Evolutionary conservation across 2,329 filamentous ascomycete species (phyloP), one percentile per base, ranked within the genome.

Genomic region (Calonectria montana): DNA sequence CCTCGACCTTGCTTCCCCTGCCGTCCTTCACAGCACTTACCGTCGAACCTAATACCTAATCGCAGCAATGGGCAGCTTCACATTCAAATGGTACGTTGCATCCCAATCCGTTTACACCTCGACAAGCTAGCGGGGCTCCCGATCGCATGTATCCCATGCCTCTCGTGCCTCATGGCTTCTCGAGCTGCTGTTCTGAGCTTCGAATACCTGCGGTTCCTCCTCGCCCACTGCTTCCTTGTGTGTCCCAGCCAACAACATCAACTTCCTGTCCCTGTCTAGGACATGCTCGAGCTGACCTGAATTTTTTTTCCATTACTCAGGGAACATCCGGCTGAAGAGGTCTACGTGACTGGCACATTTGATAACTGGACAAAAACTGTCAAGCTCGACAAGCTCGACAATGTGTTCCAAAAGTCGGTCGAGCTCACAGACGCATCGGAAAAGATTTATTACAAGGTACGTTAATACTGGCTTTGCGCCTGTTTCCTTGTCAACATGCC

Each of bases 401-500:
- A 91, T 75, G 79, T 89, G 78, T 97, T 97, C 84, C 88, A 93
- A 84, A 98, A 98, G 88, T 91, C 91, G 39, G 95, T 99, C 72
- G 87, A 90, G 65, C 88, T 98, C 39, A 87, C 93, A 62, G 87
- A 90, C 67, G 85, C 87, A 18, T 86, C 87, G 61, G 87, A 92
- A 75, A 98, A 97, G 86, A 93, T 97, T 78, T 92, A 93, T 81
- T 99, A 98, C 91, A 99, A 99, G 94, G 96, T 98, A 87, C 77
- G 88, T 86, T 70, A 69, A 55, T 70, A 53, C 70, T 69, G 55
- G 53, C n/a, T 39, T 31, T 55, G 27, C 18, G 27, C 25, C 43
- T 43, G 18, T 43, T 67, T 47, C 50, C 18, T 27, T 29, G 16
- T 47, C 65, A 59, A 57, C 25, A 25, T 43, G 29, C 61, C 67